Percentiles rank a stretch among this genome's conserved stretches.
Evolutionary conservation across 2,329 filamentous ascomycete genomes (phyloP).

Genomic region (Bipolaris oryzae): DNA sequence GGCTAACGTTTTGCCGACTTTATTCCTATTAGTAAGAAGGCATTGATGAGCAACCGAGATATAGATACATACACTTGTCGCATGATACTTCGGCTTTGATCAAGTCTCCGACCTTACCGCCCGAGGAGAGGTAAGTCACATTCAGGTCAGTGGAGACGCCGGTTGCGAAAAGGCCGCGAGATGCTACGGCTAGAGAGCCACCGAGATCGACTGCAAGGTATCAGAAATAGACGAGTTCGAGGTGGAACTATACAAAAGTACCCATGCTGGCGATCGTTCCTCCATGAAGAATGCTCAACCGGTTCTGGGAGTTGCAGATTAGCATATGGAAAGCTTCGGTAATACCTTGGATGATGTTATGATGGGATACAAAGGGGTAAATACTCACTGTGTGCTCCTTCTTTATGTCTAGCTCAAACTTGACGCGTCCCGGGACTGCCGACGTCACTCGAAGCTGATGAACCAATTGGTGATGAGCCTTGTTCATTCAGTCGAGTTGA

Average conservation of each 20-base stretch:
- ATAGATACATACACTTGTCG: slow-evolving; percentile 62
- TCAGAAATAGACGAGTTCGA: neutral
- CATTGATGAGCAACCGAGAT: neutral
- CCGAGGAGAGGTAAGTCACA: slow-evolving; percentile 68
- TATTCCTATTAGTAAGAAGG: neutral
- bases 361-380: neutral
- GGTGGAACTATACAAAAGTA: slow-evolving; percentile 6
- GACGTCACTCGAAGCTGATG: slow-evolving; percentile 68
- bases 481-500: neutral
- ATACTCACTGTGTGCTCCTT: slow-evolving; percentile 73
- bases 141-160: slow-evolving; percentile 71
- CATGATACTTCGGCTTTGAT: slow-evolving; percentile 66
- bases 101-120: slow-evolving; percentile 66
- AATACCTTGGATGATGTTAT: too few relatives aligned
- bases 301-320: slow-evolving; percentile 62
- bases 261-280: slow-evolving; percentile 78
- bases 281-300: slow-evolving; percentile 76
- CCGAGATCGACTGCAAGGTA: slow-evolving; percentile 63
- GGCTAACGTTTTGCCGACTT: slow-evolving; percentile 69
- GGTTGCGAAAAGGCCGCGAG: slow-evolving; percentile 67
- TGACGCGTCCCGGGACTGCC: slow-evolving; percentile 69
- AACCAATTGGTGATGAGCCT: neutral
- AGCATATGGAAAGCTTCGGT: neutral
- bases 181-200: slow-evolving; percentile 69
- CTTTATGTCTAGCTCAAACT: slow-evolving; percentile 76